phyloP scores from a whole-genome alignment of 331 rosid species.

The Malus hybrid region DNA sequence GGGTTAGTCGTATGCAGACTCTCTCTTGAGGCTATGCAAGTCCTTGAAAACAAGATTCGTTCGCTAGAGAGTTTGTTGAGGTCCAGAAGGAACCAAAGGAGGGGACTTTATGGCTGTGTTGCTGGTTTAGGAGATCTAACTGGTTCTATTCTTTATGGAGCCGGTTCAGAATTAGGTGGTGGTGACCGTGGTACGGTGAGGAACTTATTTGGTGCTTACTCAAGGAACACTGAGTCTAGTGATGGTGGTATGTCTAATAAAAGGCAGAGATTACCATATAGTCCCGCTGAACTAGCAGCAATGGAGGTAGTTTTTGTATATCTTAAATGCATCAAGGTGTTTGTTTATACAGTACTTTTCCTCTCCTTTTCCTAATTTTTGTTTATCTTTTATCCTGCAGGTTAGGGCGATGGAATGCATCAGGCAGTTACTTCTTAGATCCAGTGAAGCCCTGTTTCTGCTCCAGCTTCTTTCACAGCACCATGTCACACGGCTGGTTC shows the following conservation, averaged over 20 bases:
- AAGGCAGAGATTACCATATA: too few species aligned
- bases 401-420: slow-evolving; percentile 99
- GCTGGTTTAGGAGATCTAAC: slow-evolving; percentile 86
- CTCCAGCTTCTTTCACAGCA: slow-evolving; percentile 98
- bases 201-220: slow-evolving; percentile 76
- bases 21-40: slow-evolving; percentile 83
- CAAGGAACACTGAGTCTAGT: slow-evolving; percentile 62
- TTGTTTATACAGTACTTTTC: neutral
- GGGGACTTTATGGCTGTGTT: slow-evolving; percentile 97
- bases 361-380: slow-evolving; percentile 20
- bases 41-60: slow-evolving; percentile 78
- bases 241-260: slow-evolving; percentile 35
- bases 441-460: slow-evolving; percentile 85
- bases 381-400: slow-evolving; percentile 31
- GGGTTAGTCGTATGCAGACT: slow-evolving; percentile 79
- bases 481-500: slow-evolving; percentile 83
- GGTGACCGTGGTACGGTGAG: slow-evolving; percentile 80
- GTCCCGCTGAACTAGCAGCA: slow-evolving; percentile 97
- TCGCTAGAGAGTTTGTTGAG: slow-evolving; percentile 74
- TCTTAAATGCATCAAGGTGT: slow-evolving; percentile 4
- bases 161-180: slow-evolving; percentile 63
- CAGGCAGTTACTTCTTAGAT: slow-evolving; percentile 90
- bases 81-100: slow-evolving; percentile 90
- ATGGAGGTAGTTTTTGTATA: slow-evolving; percentile 67
- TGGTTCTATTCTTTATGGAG: slow-evolving; percentile 83